Base-by-base conservation (phyloP, 1,284 basidiomycete genomes). In the Papiliotrema terrestris region DNA sequence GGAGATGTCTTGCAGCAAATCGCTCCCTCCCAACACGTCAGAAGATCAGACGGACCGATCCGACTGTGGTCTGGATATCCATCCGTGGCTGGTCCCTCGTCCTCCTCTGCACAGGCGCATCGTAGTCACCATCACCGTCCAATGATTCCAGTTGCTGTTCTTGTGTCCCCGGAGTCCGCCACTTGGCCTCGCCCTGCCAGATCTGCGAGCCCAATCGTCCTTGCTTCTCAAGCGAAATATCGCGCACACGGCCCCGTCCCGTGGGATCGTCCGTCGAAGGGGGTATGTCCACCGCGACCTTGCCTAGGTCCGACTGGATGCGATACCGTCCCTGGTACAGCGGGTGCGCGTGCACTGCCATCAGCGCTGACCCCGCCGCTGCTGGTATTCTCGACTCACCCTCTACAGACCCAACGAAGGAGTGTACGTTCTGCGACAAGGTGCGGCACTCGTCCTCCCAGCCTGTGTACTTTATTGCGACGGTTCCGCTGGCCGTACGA, bases 391-490 rank as follows among this genome's bases (percentile, higher is more conserved):
- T 5, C 8, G 19, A 54, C 60, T 49, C 37, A 58, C 60, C 41
- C 15, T 59, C 51, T 17, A 60, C 25, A 20, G 26, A 14, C 14
- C 57, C 61, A 14, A 57, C 47, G 8, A 45, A 32, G 6, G 54
- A 52, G 35, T 15, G 8, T 1, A 58, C 41, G 3, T 38, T 15
- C 45, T 54, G 41, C 29, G 44, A 44, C 29, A 60, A 20, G 2
- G 15, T 26, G 35, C 57, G 57, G 42, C 57, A 60, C 9, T 54
- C 47, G 4, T 51, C 45, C 43, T 59, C 60, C 62, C 62, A 64
- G 3, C 35, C 56, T 15, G 35, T 32, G 49, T 61, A 59, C 5
- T 55, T 48, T 8, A 64, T 2, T 9, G 41, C 41, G 8, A 42
- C 29, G 15, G 37, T 13, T 23, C 51, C 58, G 37, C 48, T 53